Percentiles rank a stretch among this genome's conserved stretches.
Evolutionary conservation across 1,139 yeast genomes (phyloP).

Genomic region (Geotrichum macrosporum): DNA sequence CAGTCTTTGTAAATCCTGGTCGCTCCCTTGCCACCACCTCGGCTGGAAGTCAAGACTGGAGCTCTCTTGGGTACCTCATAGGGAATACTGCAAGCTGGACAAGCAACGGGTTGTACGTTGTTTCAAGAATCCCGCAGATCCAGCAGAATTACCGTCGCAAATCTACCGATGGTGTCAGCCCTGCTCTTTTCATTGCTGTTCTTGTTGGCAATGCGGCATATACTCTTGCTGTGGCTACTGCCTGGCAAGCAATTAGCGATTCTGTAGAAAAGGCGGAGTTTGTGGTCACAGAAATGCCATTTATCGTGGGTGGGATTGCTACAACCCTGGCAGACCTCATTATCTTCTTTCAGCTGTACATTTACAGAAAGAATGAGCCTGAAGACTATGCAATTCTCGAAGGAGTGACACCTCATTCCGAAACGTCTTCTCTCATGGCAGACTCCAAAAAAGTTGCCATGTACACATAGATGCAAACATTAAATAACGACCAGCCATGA

Average conservation of each 20-base stretch:
- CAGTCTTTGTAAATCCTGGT: not conserved
- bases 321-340: constrained; percentile 67
- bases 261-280: constrained; percentile 53
- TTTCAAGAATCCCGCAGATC: constrained; percentile 78
- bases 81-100: constrained; percentile 76
- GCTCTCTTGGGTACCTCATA: constrained; percentile 25
- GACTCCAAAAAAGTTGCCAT: constrained; percentile 6
- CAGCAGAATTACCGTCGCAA: constrained; percentile 63
- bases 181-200: constrained; percentile 70
- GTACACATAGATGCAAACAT: not conserved
- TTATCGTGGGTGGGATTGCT: constrained; percentile 75
- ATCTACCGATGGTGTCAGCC: constrained; percentile 81
- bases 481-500: too few species aligned
- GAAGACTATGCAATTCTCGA: constrained; percentile 2
- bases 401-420: constrained; percentile 2
- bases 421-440: constrained; percentile 9
- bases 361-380: constrained; percentile 30
- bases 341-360: constrained; percentile 60
- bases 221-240: constrained; percentile 56
- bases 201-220: constrained; percentile 69
- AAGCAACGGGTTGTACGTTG: constrained; percentile 67
- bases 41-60: constrained; percentile 7
- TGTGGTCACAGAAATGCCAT: constrained; percentile 67
- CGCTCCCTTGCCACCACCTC: not conserved
- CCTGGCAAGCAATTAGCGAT: constrained; percentile 50